A percentile compares a stretch with the other conserved stretches of the same genome.
Evolutionary conservation across 2,329 filamentous ascomycete species (phyloP).

Genomic region (Colletotrichum sublineola): DNA sequence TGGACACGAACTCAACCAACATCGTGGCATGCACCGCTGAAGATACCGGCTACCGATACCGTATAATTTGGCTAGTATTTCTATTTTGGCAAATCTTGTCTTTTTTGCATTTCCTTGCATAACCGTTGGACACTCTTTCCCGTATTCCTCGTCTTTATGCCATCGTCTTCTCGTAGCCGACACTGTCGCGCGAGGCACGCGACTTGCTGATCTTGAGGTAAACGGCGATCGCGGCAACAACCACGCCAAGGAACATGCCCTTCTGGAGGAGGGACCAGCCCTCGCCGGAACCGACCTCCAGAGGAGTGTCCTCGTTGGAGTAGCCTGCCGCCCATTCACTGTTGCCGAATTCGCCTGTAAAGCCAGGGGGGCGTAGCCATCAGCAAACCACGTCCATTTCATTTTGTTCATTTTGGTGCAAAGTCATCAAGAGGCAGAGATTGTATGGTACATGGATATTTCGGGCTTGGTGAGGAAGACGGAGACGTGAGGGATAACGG

Average conservation of each 20-base stretch:
- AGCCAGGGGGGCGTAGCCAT: slow-evolving; percentile 49
- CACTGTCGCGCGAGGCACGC: slow-evolving; percentile 46
- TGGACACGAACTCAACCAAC: slow-evolving; percentile 1
- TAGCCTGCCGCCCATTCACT: slow-evolving; percentile 55
- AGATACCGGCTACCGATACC: no score
- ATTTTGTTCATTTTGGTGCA: slow-evolving; percentile 19
- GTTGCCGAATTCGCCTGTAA: slow-evolving; percentile 52
- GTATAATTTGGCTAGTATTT: background rate
- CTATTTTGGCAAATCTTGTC: slow-evolving; percentile 15
- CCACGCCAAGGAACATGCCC: slow-evolving; percentile 63
- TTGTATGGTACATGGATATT: slow-evolving; percentile 10
- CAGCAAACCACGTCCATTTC: slow-evolving; percentile 51
- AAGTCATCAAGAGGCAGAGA: slow-evolving; percentile 22
- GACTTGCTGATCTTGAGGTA: slow-evolving; percentile 59
- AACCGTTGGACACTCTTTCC: slow-evolving; percentile 7
- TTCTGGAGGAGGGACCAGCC: slow-evolving; percentile 63
- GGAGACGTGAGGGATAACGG: slow-evolving; percentile 27
- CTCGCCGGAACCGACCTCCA: slow-evolving; percentile 48
- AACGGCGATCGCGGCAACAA: slow-evolving; percentile 60
- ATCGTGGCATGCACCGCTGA: background rate
- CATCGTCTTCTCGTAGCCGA: slow-evolving; percentile 60
- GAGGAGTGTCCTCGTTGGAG: slow-evolving; percentile 50
- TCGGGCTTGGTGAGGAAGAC: slow-evolving; percentile 24
- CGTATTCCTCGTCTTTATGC: slow-evolving; percentile 49
- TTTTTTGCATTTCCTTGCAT: slow-evolving; percentile 6